Conservation (phyloP, 257 asterid genomes). For the Solanum sejunctum region DNA sequence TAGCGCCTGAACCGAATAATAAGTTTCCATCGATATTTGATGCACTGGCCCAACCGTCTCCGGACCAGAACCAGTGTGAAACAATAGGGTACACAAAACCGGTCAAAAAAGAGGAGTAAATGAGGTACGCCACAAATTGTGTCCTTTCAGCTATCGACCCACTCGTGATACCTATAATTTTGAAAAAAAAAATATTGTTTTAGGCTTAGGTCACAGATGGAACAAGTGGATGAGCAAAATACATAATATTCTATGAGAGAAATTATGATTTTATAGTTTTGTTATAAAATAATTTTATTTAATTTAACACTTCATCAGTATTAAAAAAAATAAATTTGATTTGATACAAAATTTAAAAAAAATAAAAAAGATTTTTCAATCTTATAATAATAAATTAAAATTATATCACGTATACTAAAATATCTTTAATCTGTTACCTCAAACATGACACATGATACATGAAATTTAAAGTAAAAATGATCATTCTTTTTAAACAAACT, state of each 20-base stretch:
- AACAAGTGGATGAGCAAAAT: not conserved
- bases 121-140: conserved; percentile 69
- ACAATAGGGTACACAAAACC: conserved; percentile 86
- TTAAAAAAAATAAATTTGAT: no score
- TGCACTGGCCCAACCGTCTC: conserved; percentile 89
- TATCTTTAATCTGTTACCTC: no score
- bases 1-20: conserved; percentile 67
- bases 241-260: no score
- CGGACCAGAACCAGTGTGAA: conserved; percentile 87
- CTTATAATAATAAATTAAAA: no score
- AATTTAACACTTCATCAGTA: no score
- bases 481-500: no score
- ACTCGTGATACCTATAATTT: conserved; percentile 33
- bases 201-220: not conserved
- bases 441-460: no score
- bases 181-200: not conserved
- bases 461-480: no score
- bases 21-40: conserved; percentile 14
- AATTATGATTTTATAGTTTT: not conserved
- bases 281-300: no score
- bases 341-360: no score
- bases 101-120: conserved; percentile 65
- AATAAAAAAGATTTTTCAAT: no score
- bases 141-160: conserved; percentile 90
- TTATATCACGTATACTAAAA: no score